A percentile compares a stretch with the other conserved stretches of the same genome.
These are phyloP conservation scores for Chrysanthemum seticuspe DNA, from an alignment of 129 eudicot species.

Conservation along the genomic window DNA sequence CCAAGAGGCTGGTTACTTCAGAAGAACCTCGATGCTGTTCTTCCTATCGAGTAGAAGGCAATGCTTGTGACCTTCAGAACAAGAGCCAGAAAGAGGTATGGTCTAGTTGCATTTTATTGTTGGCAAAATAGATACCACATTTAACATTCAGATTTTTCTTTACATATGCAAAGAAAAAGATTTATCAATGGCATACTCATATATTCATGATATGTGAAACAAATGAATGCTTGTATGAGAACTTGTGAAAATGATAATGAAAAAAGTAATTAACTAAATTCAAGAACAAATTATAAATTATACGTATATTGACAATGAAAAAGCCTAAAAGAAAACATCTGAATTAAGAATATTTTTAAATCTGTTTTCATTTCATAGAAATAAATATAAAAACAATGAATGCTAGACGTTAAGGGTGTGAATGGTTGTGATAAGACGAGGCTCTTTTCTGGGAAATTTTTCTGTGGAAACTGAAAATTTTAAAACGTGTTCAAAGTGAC, in stretches of 20 bases:
- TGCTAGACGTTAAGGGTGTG: not conserved
- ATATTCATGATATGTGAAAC: too few relatives aligned
- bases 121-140: constrained; percentile 3
- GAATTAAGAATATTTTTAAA: too few relatives aligned
- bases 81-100: constrained; percentile 34
- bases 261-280: too few relatives aligned
- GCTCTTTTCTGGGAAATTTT: too few relatives aligned
- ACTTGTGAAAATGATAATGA: too few relatives aligned
- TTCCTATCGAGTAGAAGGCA: constrained; percentile 44
- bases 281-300: too few relatives aligned
- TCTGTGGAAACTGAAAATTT: too few relatives aligned
- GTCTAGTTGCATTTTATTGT: constrained; percentile 6
- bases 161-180: not conserved
- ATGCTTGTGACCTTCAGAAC: constrained; percentile 3
- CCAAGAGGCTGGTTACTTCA: constrained; percentile 83
- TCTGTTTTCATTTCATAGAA: not conserved
- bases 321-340: too few relatives aligned
- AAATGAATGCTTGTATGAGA: too few relatives aligned
- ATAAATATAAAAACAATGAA: not conserved
- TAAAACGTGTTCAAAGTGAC: too few relatives aligned
- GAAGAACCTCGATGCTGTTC: constrained; percentile 60
- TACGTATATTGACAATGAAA: too few relatives aligned
- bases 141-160: not conserved
- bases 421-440: too few relatives aligned
- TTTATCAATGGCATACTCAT: not conserved